phyloP scores from a whole-genome alignment of 257 asterid species.

The Phtheirospermum japonicum region DNA sequence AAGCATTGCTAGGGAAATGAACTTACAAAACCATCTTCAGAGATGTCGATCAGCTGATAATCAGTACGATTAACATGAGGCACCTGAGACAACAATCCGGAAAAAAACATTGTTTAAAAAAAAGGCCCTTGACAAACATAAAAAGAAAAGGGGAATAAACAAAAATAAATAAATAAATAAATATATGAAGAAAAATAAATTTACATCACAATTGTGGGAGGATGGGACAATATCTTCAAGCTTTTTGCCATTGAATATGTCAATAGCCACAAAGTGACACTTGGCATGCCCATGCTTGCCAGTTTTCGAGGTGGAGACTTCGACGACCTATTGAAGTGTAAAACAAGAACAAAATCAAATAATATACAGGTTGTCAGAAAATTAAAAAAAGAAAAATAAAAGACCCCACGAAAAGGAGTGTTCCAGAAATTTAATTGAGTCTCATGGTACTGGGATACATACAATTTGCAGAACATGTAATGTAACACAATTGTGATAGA shows the following conservation, averaged over 20 bases:
- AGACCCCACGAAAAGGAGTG: no score
- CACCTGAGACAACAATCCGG: neutral
- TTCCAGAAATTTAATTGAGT: no score
- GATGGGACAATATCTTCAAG: constrained; percentile 75
- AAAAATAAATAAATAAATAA: no score
- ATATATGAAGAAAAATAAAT: neutral
- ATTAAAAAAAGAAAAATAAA: no score
- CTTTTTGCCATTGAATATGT: constrained; percentile 58
- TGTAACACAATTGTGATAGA: no score
- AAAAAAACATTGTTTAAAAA: neutral
- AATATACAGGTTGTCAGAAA: no score
- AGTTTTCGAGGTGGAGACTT: constrained; percentile 67
- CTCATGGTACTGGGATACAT: no score
- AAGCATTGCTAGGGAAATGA: no score
- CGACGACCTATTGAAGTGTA: constrained; percentile 47
- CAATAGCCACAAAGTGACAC: constrained; percentile 69
- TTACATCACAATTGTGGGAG: constrained; percentile 71
- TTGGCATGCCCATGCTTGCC: constrained; percentile 76
- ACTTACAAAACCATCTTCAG: neutral
- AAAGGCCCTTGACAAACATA: no score
- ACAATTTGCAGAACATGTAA: no score
- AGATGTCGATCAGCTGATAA: neutral
- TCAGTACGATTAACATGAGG: neutral
- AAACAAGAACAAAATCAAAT: no score
- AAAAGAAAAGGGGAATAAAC: no score